Evolutionary conservation across 352 stramenopile genomes (phyloP).

Genomic region (Phytophthora ohioensis): DNA sequence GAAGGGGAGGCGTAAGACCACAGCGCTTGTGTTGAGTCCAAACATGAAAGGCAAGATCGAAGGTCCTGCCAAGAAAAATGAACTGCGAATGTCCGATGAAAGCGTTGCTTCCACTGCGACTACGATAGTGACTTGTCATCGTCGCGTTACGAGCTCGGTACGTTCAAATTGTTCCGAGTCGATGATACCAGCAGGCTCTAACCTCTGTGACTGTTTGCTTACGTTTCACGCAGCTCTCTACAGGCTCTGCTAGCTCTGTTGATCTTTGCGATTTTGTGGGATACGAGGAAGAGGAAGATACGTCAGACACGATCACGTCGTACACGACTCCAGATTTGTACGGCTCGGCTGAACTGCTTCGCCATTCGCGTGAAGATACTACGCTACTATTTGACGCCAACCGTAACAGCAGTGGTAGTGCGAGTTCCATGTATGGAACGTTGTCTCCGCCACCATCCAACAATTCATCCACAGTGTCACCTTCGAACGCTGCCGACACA

Average conservation of each 20-base stretch:
- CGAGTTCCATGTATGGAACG: constrained; percentile 25
- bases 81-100: constrained; percentile 48
- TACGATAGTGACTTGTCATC: constrained; percentile 62
- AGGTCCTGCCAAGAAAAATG: constrained; percentile 30
- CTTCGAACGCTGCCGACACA: constrained; percentile 25
- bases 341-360: constrained; percentile 32
- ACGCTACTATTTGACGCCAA: constrained; percentile 27
- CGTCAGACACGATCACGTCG: constrained; percentile 43
- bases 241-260: constrained; percentile 43
- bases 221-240: constrained; percentile 33
- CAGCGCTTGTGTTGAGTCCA: constrained; percentile 24
- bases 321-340: constrained; percentile 55
- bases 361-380: constrained; percentile 35
- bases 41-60: constrained; percentile 5
- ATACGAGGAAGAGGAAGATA: constrained; percentile 62
- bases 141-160: constrained; percentile 69
- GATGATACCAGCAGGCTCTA: not conserved
- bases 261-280: constrained; percentile 64
- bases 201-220: not conserved
- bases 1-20: constrained; percentile 25
- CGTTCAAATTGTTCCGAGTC: constrained; percentile 18
- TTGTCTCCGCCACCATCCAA: constrained; percentile 27
- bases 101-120: constrained; percentile 74
- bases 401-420: constrained; percentile 9
- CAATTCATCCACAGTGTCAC: constrained; percentile 16